phyloP scores from a whole-genome alignment of 768 basidiomycete species.

The Lactarius pseudohatsudake region DNA sequence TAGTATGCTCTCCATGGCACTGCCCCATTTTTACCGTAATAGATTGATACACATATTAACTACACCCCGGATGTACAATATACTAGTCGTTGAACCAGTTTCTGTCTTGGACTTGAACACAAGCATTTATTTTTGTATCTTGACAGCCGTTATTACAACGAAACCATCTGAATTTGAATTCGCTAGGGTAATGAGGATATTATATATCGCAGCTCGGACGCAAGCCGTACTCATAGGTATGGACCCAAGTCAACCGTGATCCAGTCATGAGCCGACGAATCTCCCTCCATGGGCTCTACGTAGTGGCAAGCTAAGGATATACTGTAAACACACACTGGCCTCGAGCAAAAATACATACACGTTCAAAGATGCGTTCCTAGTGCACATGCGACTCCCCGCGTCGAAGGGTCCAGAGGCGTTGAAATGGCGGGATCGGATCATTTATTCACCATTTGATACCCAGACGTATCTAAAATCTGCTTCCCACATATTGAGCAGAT shows the following conservation, averaged over 20 bases:
- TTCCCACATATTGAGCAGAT: conserved; percentile 87
- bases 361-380: conserved; percentile 1
- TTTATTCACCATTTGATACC: conserved; percentile 85
- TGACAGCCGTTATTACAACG: background rate
- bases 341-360: conserved; percentile 10
- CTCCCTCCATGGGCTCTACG: conserved; percentile 81
- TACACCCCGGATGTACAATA: background rate
- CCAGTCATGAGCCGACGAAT: conserved; percentile 31
- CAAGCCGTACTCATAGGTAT: background rate
- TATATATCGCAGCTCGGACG: background rate
- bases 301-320: background rate
- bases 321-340: conserved; percentile 5
- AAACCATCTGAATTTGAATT: background rate
- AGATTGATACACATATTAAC: conserved; percentile 5
- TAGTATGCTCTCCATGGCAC: conserved; percentile 5
- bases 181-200: background rate
- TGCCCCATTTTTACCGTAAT: background rate
- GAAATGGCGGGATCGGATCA: conserved; percentile 37
- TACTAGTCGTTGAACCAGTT: background rate
- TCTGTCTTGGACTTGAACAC: background rate
- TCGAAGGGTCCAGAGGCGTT: background rate
- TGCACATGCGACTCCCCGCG: conserved; percentile 1
- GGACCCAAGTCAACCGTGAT: background rate
- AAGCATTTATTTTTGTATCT: background rate
- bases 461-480: conserved; percentile 77